phyloP scores from a whole-genome alignment of 768 basidiomycete species.

The Neoboletus magnificus region DNA sequence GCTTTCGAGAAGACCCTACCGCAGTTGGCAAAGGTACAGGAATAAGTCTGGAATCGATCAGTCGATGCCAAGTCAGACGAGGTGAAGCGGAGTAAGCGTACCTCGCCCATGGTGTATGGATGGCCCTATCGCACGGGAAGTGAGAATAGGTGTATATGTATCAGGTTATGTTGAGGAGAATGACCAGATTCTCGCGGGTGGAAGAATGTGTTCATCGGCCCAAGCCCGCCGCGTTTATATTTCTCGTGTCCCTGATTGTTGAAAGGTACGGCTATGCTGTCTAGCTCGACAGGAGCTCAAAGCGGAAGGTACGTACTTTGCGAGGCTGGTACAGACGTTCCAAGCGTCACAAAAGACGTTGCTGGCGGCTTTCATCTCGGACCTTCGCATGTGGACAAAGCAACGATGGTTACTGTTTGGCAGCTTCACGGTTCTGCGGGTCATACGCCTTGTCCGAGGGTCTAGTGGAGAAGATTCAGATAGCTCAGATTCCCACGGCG shows the following conservation, averaged over 20 bases:
- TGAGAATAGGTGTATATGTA: background rate
- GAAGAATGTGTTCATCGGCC: background rate
- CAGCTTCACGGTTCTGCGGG: no score
- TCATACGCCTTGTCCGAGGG: background rate
- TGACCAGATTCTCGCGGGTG: constrained; percentile 11
- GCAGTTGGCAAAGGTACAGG: constrained; percentile 16
- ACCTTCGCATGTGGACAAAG: background rate
- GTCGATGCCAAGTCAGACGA: background rate
- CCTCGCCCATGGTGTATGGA: constrained; percentile 12
- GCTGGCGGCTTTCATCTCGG: background rate
- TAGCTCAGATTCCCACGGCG: background rate
- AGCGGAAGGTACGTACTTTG: constrained; percentile 1
- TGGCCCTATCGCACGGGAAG: background rate
- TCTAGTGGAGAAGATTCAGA: no score
- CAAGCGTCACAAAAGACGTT: constrained; percentile 1
- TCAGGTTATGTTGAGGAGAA: constrained; percentile 1
- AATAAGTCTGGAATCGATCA: background rate
- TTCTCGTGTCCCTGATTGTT: constrained; percentile 1
- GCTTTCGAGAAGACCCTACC: constrained; percentile 11
- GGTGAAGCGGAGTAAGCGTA: background rate
- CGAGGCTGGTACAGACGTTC: background rate
- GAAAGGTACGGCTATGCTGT: background rate
- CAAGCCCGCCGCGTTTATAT: constrained; percentile 13
- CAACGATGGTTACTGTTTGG: background rate
- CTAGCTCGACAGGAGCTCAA: constrained; percentile 1